Base-by-base conservation (phyloP, 2,329 filamentous ascomycete genomes). In the Bipolaris cookei region DNA sequence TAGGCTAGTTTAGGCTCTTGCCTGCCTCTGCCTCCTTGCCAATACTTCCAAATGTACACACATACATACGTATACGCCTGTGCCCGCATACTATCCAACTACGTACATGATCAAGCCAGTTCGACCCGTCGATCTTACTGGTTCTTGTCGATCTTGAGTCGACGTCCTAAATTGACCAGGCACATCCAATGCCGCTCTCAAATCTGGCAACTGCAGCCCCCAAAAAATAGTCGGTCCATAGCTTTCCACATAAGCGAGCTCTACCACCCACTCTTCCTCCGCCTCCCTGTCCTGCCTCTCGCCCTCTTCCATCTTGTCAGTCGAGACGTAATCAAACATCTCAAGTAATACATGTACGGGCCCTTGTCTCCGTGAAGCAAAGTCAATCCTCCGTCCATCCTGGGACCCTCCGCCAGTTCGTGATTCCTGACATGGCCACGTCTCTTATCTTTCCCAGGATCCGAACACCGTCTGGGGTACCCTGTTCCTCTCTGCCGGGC, bases 401-500 rank as follows among this genome's bases (percentile, higher is more conserved):
- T 25, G 20, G 20, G 6, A 1, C 28, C 28, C 28, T 30, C 28
- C 10, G 28, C 10, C 28, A 11, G 28, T 30, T 30, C 10, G 10
- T 30, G 28, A 30, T 30, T 30, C 28, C 28, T 30, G 51, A 46
- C 50, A 34, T 28, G 32, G 10, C 45, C 45, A 35, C 20, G 20
- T 25, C 45, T 16, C 32, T n/a, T 14, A 14, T 14, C 28, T 44
- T 49, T 53, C 42, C 54, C 54, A 44, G 53, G 28, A 55, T 52
- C 54, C 56, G 46, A 35, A n/a, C 13, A 34, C 11, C 49, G 51
- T 58, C 51, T 54, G 59, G 61, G 61, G 61, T 62, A 59, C 61
- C 59, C 43, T 47, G 56, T 38, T 25, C 16, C 45, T 43, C 39
- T 34, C 38, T 55, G 43, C 43, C 58, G 48, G 55, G 47, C 39